These are phyloP conservation scores for Neonectria hederae DNA, from an alignment of 2,329 filamentous ascomycete species.

Conservation along the genomic window DNA sequence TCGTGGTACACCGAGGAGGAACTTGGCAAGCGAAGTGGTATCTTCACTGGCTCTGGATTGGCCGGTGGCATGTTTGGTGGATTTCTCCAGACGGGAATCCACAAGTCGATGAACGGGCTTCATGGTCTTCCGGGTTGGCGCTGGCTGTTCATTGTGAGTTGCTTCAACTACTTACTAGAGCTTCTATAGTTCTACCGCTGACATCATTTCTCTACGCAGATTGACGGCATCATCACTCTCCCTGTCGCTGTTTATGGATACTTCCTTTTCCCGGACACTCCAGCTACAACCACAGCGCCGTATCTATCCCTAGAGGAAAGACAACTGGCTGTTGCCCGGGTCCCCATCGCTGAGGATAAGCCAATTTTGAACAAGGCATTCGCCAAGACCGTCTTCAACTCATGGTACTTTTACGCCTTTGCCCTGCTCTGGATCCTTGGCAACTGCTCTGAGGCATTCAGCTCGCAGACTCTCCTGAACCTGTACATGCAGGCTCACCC, in stretches of 20 bases:
- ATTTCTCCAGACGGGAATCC: slow-evolving; percentile 59
- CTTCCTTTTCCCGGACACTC: slow-evolving; percentile 59
- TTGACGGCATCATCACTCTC: slow-evolving; percentile 62
- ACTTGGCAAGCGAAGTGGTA: slow-evolving; percentile 64
- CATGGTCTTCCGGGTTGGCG: slow-evolving; percentile 22
- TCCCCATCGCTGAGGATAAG: slow-evolving; percentile 13
- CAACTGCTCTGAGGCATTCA: slow-evolving; percentile 49
- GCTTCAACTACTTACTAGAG: too few species aligned
- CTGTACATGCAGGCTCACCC: slow-evolving; percentile 22
- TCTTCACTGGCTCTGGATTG: slow-evolving; percentile 65
- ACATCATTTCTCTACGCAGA: slow-evolving; percentile 24
- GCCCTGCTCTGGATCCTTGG: slow-evolving; percentile 48
- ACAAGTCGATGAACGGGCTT: slow-evolving; percentile 50
- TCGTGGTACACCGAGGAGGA: slow-evolving; percentile 64
- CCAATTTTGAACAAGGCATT: slow-evolving; percentile 21
- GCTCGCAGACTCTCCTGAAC: slow-evolving; percentile 33
- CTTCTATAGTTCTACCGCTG: neutral
- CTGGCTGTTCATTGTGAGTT: slow-evolving; percentile 25
- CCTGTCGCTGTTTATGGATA: slow-evolving; percentile 62
- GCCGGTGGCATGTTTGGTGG: slow-evolving; percentile 66
- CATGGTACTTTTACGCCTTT: slow-evolving; percentile 40
- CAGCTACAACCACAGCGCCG: slow-evolving; percentile 48
- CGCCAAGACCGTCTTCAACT: slow-evolving; percentile 33
- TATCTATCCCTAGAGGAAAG: slow-evolving; percentile 46
- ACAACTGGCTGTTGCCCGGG: slow-evolving; percentile 14